A percentile compares a stretch with the other conserved stretches of the same genome.
Evolutionary conservation across 805 yeast genomes (phyloP).

Genomic region (Pichia gijzeniarum): DNA sequence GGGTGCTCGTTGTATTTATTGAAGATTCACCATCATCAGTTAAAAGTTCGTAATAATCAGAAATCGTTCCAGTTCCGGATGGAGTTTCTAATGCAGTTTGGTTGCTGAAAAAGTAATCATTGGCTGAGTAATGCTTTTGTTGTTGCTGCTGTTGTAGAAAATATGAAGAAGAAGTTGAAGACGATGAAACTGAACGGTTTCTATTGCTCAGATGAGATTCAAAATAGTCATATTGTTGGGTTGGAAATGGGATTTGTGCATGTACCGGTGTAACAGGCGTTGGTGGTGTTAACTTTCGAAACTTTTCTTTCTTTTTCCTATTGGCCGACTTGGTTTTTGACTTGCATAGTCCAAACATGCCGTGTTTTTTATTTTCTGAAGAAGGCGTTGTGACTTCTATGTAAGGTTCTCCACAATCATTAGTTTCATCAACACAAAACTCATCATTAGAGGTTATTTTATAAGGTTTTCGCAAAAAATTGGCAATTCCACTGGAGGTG

Average conservation of each 20-base stretch:
- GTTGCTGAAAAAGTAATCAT: slow-evolving; percentile 4
- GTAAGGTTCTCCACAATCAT: no score
- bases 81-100: slow-evolving; percentile 1
- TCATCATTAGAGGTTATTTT: no score
- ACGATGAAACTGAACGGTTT: slow-evolving; percentile 3
- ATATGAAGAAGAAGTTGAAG: slow-evolving; percentile 2
- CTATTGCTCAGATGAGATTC: background rate
- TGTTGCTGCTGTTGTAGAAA: background rate
- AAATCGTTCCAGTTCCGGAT: slow-evolving; percentile 6
- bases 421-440: no score
- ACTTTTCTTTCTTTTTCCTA: no score
- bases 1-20: slow-evolving; percentile 23
- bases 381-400: no score
- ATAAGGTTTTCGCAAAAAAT: no score
- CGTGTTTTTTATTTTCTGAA: no score
- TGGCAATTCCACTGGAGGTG: no score
- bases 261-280: background rate
- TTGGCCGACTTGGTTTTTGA: no score
- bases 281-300: background rate
- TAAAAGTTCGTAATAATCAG: no score
- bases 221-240: background rate
- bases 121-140: background rate
- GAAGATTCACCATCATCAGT: slow-evolving; percentile 20
- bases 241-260: background rate
- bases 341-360: no score